Evolutionary conservation across 2,329 filamentous ascomycete species (phyloP), one percentile per base, ranked within the genome.

Genomic region (Colletotrichum tropicicola): DNA sequence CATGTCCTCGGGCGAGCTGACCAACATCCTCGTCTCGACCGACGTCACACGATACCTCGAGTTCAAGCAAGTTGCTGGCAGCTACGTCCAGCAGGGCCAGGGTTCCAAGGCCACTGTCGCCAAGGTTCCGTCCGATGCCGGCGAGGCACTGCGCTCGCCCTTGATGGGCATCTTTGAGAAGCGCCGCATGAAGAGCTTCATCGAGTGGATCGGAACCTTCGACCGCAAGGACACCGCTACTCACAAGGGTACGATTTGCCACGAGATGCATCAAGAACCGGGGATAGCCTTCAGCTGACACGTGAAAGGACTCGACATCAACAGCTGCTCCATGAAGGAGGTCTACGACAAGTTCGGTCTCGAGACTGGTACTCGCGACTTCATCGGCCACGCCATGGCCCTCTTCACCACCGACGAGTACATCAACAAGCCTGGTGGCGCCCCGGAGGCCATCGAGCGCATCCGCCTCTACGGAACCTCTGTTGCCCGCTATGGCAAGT

Each of bases 101-200:
- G 89, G 89, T n/a, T 70, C 88, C 70, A 96, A 93, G 83, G 94
- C 93, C 60, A 98, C 93, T 45, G 92, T 98, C 68, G 95, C 95
- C 75, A 99, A 98, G 86, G 96, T 99, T 39, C 96, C 96, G 52
- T 97, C 94, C 58, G 94, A 97, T 81, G 93, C 95, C 45, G 88
- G 83, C 59, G 96, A 99, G 83, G 94, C 96, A 68, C 87, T 98
- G 73, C 89, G 91, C 74, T 98, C 95, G 53, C 94, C 94, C 54
- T 84, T 99, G 73, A 98, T 99, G 93, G 96, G 96, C 64, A 85
- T 98, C 66, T 98, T 98, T 69, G 96, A 99, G 87, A 99, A 99
- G 89, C 90, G 94, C 74, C 88, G 96, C 73, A 97, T 97, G 80
- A 97, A 97, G 89, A 91, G 90, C 80, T 99, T 98, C 83, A 88